phyloP scores from a whole-genome alignment of 495 filamentous ascomycete genomes.

The Trichoderma gamsii region DNA sequence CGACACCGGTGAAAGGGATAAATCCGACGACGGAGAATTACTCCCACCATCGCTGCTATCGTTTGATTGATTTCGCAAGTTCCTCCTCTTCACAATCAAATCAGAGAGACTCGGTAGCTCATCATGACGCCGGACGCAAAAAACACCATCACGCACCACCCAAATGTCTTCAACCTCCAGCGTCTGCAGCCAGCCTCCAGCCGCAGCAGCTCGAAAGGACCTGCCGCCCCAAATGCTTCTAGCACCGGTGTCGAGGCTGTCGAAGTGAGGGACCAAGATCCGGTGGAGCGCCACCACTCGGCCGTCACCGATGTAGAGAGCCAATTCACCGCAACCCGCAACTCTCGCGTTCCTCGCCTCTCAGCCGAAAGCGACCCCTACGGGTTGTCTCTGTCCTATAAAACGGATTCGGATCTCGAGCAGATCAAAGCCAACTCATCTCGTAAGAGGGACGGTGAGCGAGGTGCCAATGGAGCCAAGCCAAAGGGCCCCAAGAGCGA shows the following conservation, averaged over 20 bases:
- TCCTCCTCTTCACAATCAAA: not conserved
- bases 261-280: conserved; percentile 39
- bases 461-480: conserved; percentile 22
- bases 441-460: conserved; percentile 55
- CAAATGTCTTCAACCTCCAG: conserved; percentile 39
- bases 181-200: conserved; percentile 26
- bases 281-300: conserved; percentile 38
- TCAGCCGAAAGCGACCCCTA: conserved; percentile 70
- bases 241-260: conserved; percentile 44
- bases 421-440: conserved; percentile 77
- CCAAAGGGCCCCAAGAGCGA: conserved; percentile 39
- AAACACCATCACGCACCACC: conserved; percentile 31
- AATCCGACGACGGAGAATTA: not conserved
- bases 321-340: conserved; percentile 38
- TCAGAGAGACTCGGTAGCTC: not conserved
- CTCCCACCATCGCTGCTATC: not conserved
- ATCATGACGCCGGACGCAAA: conserved; percentile 26
- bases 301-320: conserved; percentile 55
- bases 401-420: conserved; percentile 70
- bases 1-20: conserved; percentile 3
- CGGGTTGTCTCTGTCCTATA: conserved; percentile 70
- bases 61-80: not conserved
- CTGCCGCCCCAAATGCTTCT: conserved; percentile 23
- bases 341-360: conserved; percentile 40
- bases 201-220: conserved; percentile 31